phyloP scores from a whole-genome alignment of 371 early-diverging fungal genomes.

The Umbelopsis sp. region DNA sequence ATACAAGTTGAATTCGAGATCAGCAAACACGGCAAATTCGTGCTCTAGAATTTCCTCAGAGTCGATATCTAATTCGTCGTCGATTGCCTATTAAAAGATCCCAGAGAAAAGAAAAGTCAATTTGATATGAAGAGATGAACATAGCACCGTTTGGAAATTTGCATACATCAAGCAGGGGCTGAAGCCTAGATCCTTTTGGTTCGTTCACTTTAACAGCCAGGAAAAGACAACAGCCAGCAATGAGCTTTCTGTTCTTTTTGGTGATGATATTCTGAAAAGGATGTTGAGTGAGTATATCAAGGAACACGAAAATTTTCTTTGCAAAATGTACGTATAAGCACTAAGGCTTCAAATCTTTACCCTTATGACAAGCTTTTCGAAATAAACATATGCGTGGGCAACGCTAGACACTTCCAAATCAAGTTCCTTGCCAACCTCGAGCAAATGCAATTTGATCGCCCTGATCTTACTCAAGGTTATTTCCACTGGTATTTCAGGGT shows the following conservation, averaged over 20 bases:
- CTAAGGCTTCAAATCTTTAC: slow-evolving; percentile 24
- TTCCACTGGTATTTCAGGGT: slow-evolving; percentile 73
- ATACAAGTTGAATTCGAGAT: slow-evolving; percentile 85
- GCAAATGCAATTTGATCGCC: slow-evolving; percentile 67
- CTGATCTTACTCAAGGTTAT: slow-evolving; percentile 84
- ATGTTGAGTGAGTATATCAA: no score
- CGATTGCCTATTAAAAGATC: slow-evolving; percentile 31
- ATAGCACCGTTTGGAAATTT: not conserved
- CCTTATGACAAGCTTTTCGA: slow-evolving; percentile 89
- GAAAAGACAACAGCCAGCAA: slow-evolving; percentile 80
- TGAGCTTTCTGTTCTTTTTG: slow-evolving; percentile 78
- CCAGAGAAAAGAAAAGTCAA: not conserved
- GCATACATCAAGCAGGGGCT: slow-evolving; percentile 37
- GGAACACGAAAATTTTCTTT: no score
- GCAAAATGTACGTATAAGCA: not conserved
- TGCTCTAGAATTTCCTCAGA: slow-evolving; percentile 79
- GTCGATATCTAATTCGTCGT: slow-evolving; percentile 69
- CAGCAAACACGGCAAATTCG: slow-evolving; percentile 86
- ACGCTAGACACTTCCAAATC: slow-evolving; percentile 91
- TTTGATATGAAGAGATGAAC: not conserved
- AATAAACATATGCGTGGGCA: slow-evolving; percentile 87
- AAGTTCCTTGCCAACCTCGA: slow-evolving; percentile 46
- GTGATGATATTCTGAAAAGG: slow-evolving; percentile 62
- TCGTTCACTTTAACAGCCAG: slow-evolving; percentile 87
- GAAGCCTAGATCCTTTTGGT: slow-evolving; percentile 66